Percentiles rank a stretch among this genome's conserved stretches.
Evolutionary conservation across 2,329 filamentous ascomycete genomes (phyloP).

Genomic region (Bipolaris cookei): DNA sequence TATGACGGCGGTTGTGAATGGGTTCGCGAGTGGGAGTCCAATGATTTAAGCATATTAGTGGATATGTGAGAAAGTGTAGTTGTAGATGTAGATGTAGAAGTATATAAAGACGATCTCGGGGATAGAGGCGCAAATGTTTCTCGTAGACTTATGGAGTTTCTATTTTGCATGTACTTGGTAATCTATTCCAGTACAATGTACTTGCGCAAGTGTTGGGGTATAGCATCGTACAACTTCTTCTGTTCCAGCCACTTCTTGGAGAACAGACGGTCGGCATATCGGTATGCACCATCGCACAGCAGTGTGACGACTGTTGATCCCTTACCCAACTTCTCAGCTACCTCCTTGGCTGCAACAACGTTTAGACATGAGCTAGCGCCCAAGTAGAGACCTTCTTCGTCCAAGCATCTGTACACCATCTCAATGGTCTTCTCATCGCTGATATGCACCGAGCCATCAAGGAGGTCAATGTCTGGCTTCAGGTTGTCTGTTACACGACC

Average conservation of each 20-base stretch:
- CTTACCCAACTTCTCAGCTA: constrained; percentile 86
- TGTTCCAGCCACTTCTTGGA: constrained; percentile 86
- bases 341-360: constrained; percentile 92
- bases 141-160: constrained; percentile 11
- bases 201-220: constrained; percentile 85
- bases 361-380: constrained; percentile 94
- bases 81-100: constrained; percentile 7
- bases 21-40: constrained; percentile 65
- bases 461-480: constrained; percentile 77
- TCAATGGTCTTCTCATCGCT: constrained; percentile 92
- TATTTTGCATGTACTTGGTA: not conserved
- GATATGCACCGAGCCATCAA: constrained; percentile 86
- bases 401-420: constrained; percentile 96
- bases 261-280: constrained; percentile 94
- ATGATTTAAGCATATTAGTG: constrained; percentile 48
- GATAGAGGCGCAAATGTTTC: constrained; percentile 10
- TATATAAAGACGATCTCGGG: not conserved
- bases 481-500: constrained; percentile 96
- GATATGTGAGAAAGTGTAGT: not conserved
- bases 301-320: constrained; percentile 93
- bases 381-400: constrained; percentile 94
- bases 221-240: constrained; percentile 80
- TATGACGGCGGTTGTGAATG: constrained; percentile 77
- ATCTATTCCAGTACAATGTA: constrained; percentile 86
- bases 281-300: constrained; percentile 94